Evolutionary conservation across 2,329 filamentous ascomycete species (phyloP), one percentile per base, ranked within the genome.

Genomic region (Penicillium palitans): DNA sequence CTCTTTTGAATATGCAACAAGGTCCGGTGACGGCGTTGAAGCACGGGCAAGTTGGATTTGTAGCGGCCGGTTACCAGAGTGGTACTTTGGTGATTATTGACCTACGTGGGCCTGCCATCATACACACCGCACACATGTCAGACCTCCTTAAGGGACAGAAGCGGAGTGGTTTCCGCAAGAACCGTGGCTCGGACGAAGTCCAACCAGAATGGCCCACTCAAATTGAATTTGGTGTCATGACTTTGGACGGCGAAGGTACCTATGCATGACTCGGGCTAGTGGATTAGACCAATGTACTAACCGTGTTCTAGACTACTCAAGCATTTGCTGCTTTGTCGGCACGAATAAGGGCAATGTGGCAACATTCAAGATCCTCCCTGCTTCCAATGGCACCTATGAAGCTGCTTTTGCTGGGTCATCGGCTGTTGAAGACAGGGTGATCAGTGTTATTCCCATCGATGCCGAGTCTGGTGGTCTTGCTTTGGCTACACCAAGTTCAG

Each of bases 191-290:
- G 25, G 73, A 81, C 6, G 73, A 79, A 5, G 71, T 78, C 1
- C 80, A 81, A 52, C 71, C 79, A 48, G 93, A 97, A 69, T 96
- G 87, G 84, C 87, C 91, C 0, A 91, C 91, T 0, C 83, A 80
- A 31, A 86, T 98, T 29, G 91, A 97, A 70, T 99, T 98, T 77
- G 91, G 91, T 53, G 91, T 96, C 47, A 88, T 99, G 87, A 96
- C 90, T 3, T 78, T 97, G 4, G 95, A 98, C 44, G 90, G 89
- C n/a, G 93, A 98, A 70, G 87, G 80, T 83, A 48, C 3, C 4
- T 48, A 74, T 65, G 21, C 19, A 15, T 24, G 15, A 31, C 17
- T 25, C 72, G 21, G 25, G n/a, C 37, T 19, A 46, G 1, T 2
- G 13, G 15, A 21, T 25, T 17, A 41, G 27, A 45, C 4, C 17